Evolutionary conservation across 2,329 filamentous ascomycete genomes (phyloP).

Genomic region (Phyllosticta citriasiana): DNA sequence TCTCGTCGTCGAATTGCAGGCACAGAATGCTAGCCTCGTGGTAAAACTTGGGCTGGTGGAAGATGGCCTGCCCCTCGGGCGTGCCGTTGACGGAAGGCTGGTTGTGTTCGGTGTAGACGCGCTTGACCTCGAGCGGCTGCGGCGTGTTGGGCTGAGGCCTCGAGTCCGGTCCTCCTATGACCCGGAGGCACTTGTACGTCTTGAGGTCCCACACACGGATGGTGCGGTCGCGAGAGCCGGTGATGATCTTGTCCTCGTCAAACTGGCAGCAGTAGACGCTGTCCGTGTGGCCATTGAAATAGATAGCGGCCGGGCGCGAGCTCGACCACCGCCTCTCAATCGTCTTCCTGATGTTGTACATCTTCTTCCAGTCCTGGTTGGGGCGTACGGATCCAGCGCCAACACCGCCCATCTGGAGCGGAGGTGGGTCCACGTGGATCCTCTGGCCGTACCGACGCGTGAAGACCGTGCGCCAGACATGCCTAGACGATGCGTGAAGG

Average conservation of each 20-base stretch:
- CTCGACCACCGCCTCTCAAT: conserved; percentile 72
- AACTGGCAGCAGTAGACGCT: conserved; percentile 98
- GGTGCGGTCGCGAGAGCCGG: conserved; percentile 87
- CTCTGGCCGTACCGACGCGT: conserved; percentile 42
- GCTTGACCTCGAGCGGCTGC: conserved; percentile 30
- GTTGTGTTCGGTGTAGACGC: conserved; percentile 29
- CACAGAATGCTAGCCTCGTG: conserved; percentile 92
- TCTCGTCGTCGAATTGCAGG: conserved; percentile 84
- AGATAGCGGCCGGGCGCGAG: conserved; percentile 70
- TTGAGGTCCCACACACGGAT: conserved; percentile 95
- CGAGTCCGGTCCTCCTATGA: conserved; percentile 68
- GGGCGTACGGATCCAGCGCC: conserved; percentile 41
- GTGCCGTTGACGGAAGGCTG: conserved; percentile 39
- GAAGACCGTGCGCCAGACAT: conserved; percentile 56
- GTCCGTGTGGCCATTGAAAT: conserved; percentile 86
- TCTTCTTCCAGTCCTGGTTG: conserved; percentile 70
- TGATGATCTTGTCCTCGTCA: conserved; percentile 96
- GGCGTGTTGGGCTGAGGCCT: conserved; percentile 43
- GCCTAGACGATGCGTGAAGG: conserved; percentile 43
- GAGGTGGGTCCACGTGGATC: conserved; percentile 34
- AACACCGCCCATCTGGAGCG: conserved; percentile 38
- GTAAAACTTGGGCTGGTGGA: conserved; percentile 43
- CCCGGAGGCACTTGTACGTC: conserved; percentile 71
- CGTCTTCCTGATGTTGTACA: conserved; percentile 67
- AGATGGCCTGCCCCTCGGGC: conserved; percentile 36